Base-by-base conservation (phyloP, 2,329 filamentous ascomycete genomes). In the Ilyonectria destructans region DNA sequence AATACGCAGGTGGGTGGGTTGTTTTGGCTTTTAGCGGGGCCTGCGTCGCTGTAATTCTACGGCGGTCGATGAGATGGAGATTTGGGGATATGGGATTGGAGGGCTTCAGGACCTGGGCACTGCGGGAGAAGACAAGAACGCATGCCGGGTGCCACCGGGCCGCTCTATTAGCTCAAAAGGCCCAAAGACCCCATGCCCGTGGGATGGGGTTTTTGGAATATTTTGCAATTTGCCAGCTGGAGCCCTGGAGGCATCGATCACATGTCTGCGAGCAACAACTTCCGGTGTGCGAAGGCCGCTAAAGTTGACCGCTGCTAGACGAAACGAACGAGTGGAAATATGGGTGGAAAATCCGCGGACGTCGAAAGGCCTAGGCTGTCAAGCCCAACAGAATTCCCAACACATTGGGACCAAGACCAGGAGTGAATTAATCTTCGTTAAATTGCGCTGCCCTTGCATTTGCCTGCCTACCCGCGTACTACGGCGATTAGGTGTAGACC, bases 301-400 rank as follows among this genome's bases (percentile, higher is more conserved):
- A 40, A 67, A 35, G 43, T 29, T 52, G 58, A 45, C n/a, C 31
- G 46, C 51, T 33, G n/a, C 21, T 17, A 21, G 37, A 54, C 12
- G 49, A 54, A 35, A 37, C 13, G 26, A 19, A 21, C 8, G 43
- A 49, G 26, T 56, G 46, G 45, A 45, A 35, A 35, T 35, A 45
- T 33, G 40, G 37, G 40, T 55, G 40, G 51, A 58, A 52, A 35
- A 57, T 37, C 31, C 60, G 60, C 13, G 43, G 35, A 43, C 33
- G 51, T 31, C 15, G 29, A 33, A 57, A 54, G 54, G 51, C 37
- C 45, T 52, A 46, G 61, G 56, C 6, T n/a, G 15, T 48, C 56
- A 26, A 67, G 63, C 69, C 56, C 62, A 74, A 69, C 67, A 67
- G 66, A 65, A 56, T 67, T 51, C 68, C 58, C 65, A 74, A 69